A percentile compares a stretch with the other conserved stretches of the same genome.
Conservation (phyloP, 257 asterid genomes). For the Nicotiana knightiana region DNA sequence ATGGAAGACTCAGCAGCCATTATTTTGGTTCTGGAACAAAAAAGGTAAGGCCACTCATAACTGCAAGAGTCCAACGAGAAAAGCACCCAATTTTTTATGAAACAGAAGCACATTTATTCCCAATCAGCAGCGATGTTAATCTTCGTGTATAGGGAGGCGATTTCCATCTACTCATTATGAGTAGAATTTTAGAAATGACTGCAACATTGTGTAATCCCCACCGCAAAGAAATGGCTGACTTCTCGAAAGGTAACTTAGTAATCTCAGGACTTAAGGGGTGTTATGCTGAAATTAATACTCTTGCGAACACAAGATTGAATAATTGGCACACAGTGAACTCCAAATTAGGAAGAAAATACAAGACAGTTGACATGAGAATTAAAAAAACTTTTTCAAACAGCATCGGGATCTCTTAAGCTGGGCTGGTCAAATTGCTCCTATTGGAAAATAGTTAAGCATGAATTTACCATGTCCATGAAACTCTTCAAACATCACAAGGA, state of each 20-base stretch:
- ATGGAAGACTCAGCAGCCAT: neutral
- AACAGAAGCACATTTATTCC: neutral
- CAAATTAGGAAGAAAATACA: neutral
- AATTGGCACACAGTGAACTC: neutral
- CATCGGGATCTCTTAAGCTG: neutral
- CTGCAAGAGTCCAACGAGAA: neutral
- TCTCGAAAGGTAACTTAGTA: too few species aligned
- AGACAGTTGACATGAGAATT: neutral
- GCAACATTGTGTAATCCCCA: neutral
- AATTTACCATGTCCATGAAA: neutral
- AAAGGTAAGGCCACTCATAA: neutral
- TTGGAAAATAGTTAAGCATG: neutral
- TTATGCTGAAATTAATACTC: neutral
- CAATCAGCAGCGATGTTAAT: neutral
- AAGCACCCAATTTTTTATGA: neutral
- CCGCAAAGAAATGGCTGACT: too few species aligned
- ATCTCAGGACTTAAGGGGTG: neutral
- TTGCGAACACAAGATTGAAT: slow-evolving; percentile 5
- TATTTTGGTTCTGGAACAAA: neutral
- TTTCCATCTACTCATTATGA: neutral
- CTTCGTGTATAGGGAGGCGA: neutral
- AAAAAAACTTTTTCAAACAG: neutral
- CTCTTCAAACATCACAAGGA: neutral
- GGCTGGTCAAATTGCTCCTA: neutral
- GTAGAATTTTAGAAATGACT: neutral